Base-by-base conservation (phyloP, 257 asterid genomes). In the Jacaranda mimosifolia region DNA sequence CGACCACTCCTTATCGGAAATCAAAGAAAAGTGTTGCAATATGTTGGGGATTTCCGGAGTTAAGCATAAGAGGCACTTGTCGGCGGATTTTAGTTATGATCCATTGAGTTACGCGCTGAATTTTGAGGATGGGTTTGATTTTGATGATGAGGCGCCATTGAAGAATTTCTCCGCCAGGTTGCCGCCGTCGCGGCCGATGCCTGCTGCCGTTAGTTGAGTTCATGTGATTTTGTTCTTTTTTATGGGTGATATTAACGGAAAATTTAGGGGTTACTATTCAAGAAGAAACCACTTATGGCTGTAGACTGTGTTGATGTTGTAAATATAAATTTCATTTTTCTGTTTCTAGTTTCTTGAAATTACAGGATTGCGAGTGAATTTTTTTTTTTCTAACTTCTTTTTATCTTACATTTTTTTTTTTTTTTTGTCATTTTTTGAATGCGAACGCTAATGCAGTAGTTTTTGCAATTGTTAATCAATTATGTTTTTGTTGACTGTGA, bases 41-140 rank as follows among this genome's bases (percentile, higher is more conserved):
- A n/a, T 87, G 70, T 72, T 89, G 67, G 87, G 89, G 17, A 46
- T 87, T 7, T 15, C 70, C 2, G 84, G 83, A 0, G 46, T 43
- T 1, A 89, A 79, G 77, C 89, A 84, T 1, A 83, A 75, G 85
- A 84, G 86, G 8, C 84, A 74, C 49, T 72, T 87, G 0, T 79
- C 96, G 49, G 83, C 90, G 26, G 94, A 88, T 66, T 91, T 86
- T 74, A 78, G 94, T 26, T 91, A 92, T 78, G 97, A 92, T 60
- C 96, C 98, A 14, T 40, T 91, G 84, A 91, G 97, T 76, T 92
- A 92, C 66, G 79, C 96, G 6, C 77, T 88, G 86, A 92, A 91
- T 84, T 92, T 92, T 48, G 94, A 89, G 74, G 97, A 92, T 52
- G 90, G 89, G 12, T 82, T 68, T 53, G 84, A 73, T 3, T 78